Percentiles rank a stretch among this genome's conserved stretches.
Evolutionary conservation across 495 filamentous ascomycete species (phyloP).

Genomic region (Hapsidospora chrysogenum): DNA sequence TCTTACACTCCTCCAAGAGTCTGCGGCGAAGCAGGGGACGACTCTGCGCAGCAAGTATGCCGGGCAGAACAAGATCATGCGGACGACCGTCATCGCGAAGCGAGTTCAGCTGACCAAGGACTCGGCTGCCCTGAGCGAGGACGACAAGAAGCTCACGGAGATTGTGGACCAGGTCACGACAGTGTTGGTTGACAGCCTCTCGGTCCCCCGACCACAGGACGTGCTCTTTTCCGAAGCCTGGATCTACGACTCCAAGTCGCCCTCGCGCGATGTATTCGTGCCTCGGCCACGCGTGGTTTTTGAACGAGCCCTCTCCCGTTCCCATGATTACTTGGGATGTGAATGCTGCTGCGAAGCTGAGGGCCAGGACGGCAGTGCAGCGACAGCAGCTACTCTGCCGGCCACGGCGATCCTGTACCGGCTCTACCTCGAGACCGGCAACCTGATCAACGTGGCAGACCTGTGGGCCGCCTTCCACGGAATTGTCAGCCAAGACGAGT

Average conservation of each 20-base stretch:
- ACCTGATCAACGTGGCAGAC: slow-evolving; percentile 75
- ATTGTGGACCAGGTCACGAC: slow-evolving; percentile 47
- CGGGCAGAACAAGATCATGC: slow-evolving; percentile 49
- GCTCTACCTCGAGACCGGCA: slow-evolving; percentile 77
- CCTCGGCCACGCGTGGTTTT: slow-evolving; percentile 63
- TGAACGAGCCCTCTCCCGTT: slow-evolving; percentile 62
- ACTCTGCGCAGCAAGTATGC: slow-evolving; percentile 62
- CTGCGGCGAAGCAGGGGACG: slow-evolving; percentile 21
- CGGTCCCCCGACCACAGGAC: not conserved
- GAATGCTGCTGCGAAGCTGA: slow-evolving; percentile 38
- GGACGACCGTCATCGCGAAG: slow-evolving; percentile 75
- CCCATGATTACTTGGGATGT: slow-evolving; percentile 76
- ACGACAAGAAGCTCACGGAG: slow-evolving; percentile 61
- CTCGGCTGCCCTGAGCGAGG: slow-evolving; percentile 53
- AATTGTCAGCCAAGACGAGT: slow-evolving; percentile 49
- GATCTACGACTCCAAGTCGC: slow-evolving; percentile 65
- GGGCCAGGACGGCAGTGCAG: slow-evolving; percentile 27
- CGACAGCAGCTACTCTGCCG: slow-evolving; percentile 48
- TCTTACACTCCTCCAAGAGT: slow-evolving; percentile 19
- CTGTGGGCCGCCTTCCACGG: slow-evolving; percentile 77
- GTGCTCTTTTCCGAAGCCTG: slow-evolving; percentile 61
- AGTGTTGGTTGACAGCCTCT: slow-evolving; percentile 40
- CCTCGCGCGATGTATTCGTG: slow-evolving; percentile 66
- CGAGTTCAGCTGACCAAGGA: slow-evolving; percentile 75
- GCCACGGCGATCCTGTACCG: slow-evolving; percentile 74